Percentiles rank a stretch among this genome's conserved stretches.
Conservation (phyloP, 352 stramenopile species). For the Phytophthora niederhauseri region DNA sequence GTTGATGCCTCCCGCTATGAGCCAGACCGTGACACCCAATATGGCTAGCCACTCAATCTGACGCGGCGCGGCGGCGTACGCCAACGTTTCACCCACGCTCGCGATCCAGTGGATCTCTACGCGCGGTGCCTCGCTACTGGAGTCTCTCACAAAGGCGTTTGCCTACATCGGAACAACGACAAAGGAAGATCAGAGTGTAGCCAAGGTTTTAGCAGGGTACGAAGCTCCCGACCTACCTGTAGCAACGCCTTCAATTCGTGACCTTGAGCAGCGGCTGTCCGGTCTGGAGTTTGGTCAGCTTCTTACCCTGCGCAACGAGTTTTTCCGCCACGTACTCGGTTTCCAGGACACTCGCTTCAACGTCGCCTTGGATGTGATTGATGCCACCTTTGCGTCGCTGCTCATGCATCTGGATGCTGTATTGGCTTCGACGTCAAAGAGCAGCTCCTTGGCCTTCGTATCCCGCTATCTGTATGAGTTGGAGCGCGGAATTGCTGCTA, state of each 20-base stretch:
- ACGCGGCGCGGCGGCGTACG: background rate
- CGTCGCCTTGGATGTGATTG: slow-evolving; percentile 1
- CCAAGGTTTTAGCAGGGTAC: slow-evolving; percentile 25
- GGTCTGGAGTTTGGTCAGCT: slow-evolving; percentile 3
- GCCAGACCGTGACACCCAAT: background rate
- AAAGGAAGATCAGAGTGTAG: slow-evolving; percentile 29
- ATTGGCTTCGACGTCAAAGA: background rate
- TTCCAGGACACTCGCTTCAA: slow-evolving; percentile 12
- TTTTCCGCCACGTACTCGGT: slow-evolving; percentile 3
- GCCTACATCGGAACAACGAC: slow-evolving; percentile 1
- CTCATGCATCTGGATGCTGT: slow-evolving; percentile 13
- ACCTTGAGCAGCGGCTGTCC: slow-evolving; percentile 3
- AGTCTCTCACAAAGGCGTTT: background rate
- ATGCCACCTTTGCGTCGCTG: slow-evolving; percentile 11
- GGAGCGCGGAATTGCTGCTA: background rate
- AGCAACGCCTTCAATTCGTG: slow-evolving; percentile 2
- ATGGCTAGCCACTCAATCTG: slow-evolving; percentile 3
- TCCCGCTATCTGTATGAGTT: slow-evolving; percentile 5
- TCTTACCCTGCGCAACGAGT: slow-evolving; percentile 3
- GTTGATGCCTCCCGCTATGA: background rate
- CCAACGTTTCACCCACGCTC: background rate
- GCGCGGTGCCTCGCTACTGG: background rate
- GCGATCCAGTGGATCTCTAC: background rate
- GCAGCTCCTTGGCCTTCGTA: background rate
- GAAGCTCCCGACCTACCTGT: slow-evolving; percentile 11